Evolutionary conservation across 2,329 filamentous ascomycete species (phyloP), one percentile per base, ranked within the genome.

Genomic region (Phyllosticta citrichinensis): DNA sequence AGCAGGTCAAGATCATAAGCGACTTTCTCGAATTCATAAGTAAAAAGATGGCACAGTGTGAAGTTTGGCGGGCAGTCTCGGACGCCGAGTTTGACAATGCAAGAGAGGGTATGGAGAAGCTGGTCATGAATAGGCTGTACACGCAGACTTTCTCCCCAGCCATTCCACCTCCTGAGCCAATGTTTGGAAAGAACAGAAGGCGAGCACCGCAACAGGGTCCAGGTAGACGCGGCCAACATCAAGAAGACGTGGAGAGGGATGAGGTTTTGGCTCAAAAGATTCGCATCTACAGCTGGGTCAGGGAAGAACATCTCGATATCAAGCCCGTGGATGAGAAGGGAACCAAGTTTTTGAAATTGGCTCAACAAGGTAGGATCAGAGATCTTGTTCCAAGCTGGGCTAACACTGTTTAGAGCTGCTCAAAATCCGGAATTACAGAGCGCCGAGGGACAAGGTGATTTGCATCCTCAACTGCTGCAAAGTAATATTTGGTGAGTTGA

Each of bases 381-480:
- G 58, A n/a, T 19, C 14, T 50, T 10, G 17, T 47, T 47, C 12
- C 27, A 30, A 61, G 5, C 40, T n/a, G 69, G 60, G 79, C 68
- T 27, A 24, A 63, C 14, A 19, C 54, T 8, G n/a, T 24, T 8
- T 70, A 91, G 94, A 99, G 74, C 80, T 99, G 14, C 77, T 96
- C 47, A 99, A 99, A 74, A 97, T 99, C 70, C 96, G 93, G 70
- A 94, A 89, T 9, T 99, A 99, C 71, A 85, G 95, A 66, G 94
- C 94, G n/a, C 94, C 94, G 3, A 81, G 94, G 67, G 94, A 99
- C 78, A 99, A 99, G 75, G 94, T 99, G 60, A 97, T 99, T 56
- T 99, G 94, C 73, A 91, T 97, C 54, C 78, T 99, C 61, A 99
- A 99, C 75, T 97, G 92, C 77, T 99, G 94, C 83, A 99, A 99